A percentile compares a stretch with the other conserved stretches of the same genome.
phyloP scores from a whole-genome alignment of 2,329 filamentous ascomycete genomes.

The Phyllosticta paracitricarpa region DNA sequence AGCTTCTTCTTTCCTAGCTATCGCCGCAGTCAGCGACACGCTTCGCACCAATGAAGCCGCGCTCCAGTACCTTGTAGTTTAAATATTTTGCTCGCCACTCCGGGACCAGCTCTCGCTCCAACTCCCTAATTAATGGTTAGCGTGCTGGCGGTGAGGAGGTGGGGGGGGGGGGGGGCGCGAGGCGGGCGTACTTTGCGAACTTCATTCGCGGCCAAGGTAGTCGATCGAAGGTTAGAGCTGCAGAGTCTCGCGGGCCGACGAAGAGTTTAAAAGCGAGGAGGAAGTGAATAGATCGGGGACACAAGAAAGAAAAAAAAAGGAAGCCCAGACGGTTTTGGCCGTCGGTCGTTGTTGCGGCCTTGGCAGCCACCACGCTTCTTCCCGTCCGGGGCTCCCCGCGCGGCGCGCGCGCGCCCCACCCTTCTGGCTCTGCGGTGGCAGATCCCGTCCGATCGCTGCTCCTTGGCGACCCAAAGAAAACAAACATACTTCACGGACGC shows the following conservation, averaged over 20 bases:
- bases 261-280: not conserved
- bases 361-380: not conserved
- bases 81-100: conserved; percentile 95
- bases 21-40: conserved; percentile 4
- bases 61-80: conserved; percentile 66
- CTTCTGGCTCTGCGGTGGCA: not conserved
- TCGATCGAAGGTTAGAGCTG: not conserved
- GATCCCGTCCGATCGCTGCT: not conserved
- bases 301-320: not conserved
- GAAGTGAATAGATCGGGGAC: not conserved
- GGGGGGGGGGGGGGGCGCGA: conserved; percentile 6
- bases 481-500: not conserved
- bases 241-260: not conserved
- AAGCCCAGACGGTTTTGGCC: not conserved
- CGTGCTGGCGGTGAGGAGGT: conserved; percentile 9
- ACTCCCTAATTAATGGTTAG: conserved; percentile 44
- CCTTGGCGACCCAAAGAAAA: not conserved
- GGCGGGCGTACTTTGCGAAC: conserved; percentile 46
- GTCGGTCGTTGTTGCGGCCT: not conserved
- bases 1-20: conserved; percentile 79
- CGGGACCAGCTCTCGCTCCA: conserved; percentile 79
- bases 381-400: not conserved
- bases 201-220: conserved; percentile 38
- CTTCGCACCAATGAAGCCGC: not conserved
- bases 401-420: not conserved